These are phyloP conservation scores for Stemphylium vesicarium DNA, from an alignment of 2,329 filamentous ascomycete genomes.

Conservation along the genomic window DNA sequence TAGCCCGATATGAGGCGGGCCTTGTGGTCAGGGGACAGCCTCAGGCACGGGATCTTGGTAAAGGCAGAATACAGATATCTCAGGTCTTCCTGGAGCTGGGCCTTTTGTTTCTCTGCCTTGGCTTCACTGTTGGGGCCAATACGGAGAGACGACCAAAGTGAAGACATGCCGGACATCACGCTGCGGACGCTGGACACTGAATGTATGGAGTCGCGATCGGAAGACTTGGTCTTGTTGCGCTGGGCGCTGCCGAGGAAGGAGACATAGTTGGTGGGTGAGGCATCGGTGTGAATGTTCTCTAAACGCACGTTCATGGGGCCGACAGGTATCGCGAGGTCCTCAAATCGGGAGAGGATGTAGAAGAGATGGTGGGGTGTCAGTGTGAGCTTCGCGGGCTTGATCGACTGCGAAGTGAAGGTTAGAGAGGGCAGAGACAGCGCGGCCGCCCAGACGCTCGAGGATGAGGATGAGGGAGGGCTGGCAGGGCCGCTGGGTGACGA, in stretches of 20 bases:
- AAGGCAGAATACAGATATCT: constrained; percentile 98
- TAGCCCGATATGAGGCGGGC: constrained; percentile 89
- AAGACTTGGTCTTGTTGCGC: constrained; percentile 76
- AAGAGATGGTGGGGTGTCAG: constrained; percentile 96
- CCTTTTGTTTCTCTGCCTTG: constrained; percentile 88
- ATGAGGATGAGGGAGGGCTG: constrained; percentile 62
- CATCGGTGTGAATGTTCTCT: constrained; percentile 90
- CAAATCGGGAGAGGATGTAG: constrained; percentile 93
- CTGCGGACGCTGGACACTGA: constrained; percentile 96
- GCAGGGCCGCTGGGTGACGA: constrained; percentile 47
- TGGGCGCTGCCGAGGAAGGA: constrained; percentile 90
- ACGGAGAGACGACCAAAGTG: constrained; percentile 87
- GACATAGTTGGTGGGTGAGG: constrained; percentile 88
- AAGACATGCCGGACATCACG: constrained; percentile 96
- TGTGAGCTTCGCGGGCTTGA: constrained; percentile 89
- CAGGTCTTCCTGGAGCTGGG: constrained; percentile 80
- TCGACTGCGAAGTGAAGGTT: constrained; percentile 80
- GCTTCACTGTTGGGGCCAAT: constrained; percentile 80
- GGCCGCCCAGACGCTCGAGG: constrained; percentile 75
- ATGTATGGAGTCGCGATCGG: constrained; percentile 88
- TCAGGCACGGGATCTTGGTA: constrained; percentile 94
- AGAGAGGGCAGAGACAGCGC: constrained; percentile 86
- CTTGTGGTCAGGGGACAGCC: constrained; percentile 89
- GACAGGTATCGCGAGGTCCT: constrained; percentile 87
- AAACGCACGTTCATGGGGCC: constrained; percentile 95